Percentiles rank a stretch among this genome's conserved stretches.
phyloP scores from a whole-genome alignment of 2,329 filamentous ascomycete species.

The Lachnum nothofagi region DNA sequence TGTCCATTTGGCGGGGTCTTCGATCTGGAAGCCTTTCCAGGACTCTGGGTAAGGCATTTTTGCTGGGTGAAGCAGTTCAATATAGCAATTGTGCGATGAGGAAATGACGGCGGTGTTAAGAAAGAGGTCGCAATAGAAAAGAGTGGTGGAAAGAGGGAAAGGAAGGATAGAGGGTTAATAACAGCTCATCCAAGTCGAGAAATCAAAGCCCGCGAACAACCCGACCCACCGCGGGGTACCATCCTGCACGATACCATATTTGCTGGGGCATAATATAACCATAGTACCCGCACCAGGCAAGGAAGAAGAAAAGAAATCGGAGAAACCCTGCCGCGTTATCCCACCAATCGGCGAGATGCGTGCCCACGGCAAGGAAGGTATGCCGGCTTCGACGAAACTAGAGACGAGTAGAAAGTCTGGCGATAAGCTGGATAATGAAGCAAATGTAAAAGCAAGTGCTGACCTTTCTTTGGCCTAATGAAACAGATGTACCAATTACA shows the following conservation, averaged over 20 bases:
- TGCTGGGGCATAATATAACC: background rate
- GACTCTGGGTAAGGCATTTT: constrained; percentile 48
- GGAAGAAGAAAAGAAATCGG: background rate
- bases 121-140: too few relatives aligned
- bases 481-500: constrained; percentile 7
- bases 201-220: background rate
- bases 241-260: too few relatives aligned
- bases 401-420: too few relatives aligned
- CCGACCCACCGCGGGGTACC: constrained; percentile 10
- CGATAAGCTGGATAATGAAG: background rate
- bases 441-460: background rate
- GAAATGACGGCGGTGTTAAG: too few relatives aligned
- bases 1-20: constrained; percentile 28
- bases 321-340: background rate
- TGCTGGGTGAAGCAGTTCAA: background rate
- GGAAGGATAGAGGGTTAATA: background rate
- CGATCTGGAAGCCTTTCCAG: constrained; percentile 57
- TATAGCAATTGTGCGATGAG: too few relatives aligned
- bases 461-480: background rate
- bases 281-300: constrained; percentile 13
- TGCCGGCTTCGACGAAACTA: too few relatives aligned
- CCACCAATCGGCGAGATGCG: background rate
- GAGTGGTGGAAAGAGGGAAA: background rate
- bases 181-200: background rate
- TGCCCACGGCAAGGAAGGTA: background rate